Base-by-base conservation (phyloP, 2,329 filamentous ascomycete species). In the Eutypa lata region DNA sequence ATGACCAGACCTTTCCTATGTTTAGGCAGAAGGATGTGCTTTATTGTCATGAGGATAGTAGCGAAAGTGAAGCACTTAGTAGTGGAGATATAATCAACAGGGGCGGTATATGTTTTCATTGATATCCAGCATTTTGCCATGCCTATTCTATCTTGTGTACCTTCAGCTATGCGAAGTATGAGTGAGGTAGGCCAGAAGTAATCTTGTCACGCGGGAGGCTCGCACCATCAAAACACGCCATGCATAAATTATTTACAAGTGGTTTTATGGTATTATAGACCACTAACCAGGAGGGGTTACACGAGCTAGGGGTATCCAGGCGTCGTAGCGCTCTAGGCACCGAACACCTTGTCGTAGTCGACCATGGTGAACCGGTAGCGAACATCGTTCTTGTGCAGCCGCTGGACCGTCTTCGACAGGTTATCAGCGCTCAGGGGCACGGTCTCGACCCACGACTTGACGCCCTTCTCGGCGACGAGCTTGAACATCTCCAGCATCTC, bases 351-450 rank as follows among this genome's bases (percentile, higher is more conserved):
- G 61, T 88, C 86, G 63, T 83, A 91, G 60, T 82, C 79, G 47
- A 84, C 85, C 73, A 93, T 77, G 57, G 88, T 90, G 68, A 90
- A 90, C 59, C 90, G 81, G 70, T 91, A 94, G 57, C 79, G 79
- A 19, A 92, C 84, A 62, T 87, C 86, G 63, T 84, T 87, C 64
- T 84, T 86, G 61, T 85, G 78, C 61, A 94, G 80, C 61, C 85
- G 81, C 64, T 82, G 75, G 64, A 93, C 81, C 3, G 87, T 85
- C 73, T 84, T 76, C 66, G 84, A 82, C 69, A 90, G 82, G 28
- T 87, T 88, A 61, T 86, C 81, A 58, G 83, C 86, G 57, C 81
- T 84, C 66, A 96, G 89, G 48, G 87, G 82, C 46, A 95, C 82
- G 64, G 86, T 76, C 74, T 90, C 81, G 37, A 91, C 79, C 86